A percentile compares a stretch with the other conserved stretches of the same genome.
Evolutionary conservation across 1,284 basidiomycete species (phyloP).

Genomic region (Tylopilus sp.): DNA sequence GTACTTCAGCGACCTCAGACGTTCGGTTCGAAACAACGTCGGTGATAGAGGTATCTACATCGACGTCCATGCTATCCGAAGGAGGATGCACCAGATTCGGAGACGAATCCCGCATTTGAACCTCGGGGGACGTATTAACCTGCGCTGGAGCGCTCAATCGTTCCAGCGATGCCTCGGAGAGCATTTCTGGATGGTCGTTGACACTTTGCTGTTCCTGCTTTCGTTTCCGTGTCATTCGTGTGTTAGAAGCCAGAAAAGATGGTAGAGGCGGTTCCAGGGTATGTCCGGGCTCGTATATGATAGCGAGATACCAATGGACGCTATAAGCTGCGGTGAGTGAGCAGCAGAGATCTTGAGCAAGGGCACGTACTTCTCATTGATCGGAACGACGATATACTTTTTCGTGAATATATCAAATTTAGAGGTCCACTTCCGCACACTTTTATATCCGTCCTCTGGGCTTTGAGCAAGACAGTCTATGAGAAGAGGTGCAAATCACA

Average conservation of each 20-base stretch:
- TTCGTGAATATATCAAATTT: constrained; percentile 87
- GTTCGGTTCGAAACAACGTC: not conserved
- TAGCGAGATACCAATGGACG: constrained; percentile 95
- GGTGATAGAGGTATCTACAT: constrained; percentile 3
- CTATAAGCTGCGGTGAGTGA: constrained; percentile 40
- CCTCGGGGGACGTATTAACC: constrained; percentile 4
- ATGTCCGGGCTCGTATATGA: constrained; percentile 83
- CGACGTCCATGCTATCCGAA: constrained; percentile 32
- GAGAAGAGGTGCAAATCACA: constrained; percentile 6
- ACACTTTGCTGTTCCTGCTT: constrained; percentile 21
- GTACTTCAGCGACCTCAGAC: not conserved
- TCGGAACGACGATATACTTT: constrained; percentile 90
- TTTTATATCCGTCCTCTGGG: constrained; percentile 68
- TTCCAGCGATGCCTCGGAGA: constrained; percentile 3
- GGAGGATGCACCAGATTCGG: constrained; percentile 18
- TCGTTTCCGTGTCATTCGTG: constrained; percentile 33
- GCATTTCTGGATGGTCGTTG: constrained; percentile 3
- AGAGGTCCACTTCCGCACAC: constrained; percentile 92
- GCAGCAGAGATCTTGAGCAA: not conserved
- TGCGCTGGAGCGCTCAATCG: constrained; percentile 1
- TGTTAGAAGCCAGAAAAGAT: constrained; percentile 19
- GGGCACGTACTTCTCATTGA: constrained; percentile 83
- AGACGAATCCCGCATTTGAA: constrained; percentile 14
- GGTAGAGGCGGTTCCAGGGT: constrained; percentile 46
- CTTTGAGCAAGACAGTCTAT: constrained; percentile 34